Conservation (phyloP, 495 filamentous ascomycete species). For the Xylaria intraflava region DNA sequence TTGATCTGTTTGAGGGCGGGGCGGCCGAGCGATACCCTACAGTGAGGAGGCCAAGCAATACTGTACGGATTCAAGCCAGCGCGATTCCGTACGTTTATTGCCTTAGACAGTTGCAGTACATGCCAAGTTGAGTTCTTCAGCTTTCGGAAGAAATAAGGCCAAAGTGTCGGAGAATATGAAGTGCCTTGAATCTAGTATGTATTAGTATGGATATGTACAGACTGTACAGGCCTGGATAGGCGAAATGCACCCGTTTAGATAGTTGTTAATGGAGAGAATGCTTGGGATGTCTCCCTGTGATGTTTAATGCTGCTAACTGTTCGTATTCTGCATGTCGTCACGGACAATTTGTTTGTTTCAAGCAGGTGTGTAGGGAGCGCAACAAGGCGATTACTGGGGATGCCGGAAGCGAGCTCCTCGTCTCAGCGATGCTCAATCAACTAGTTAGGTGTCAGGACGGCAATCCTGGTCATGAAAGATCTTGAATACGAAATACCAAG, state of each 20-base stretch:
- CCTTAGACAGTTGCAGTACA: too few species aligned
- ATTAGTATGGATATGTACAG: background rate
- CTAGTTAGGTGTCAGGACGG: slow-evolving; percentile 1
- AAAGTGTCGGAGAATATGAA: background rate
- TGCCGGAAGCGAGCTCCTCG: slow-evolving; percentile 1
- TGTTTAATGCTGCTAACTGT: background rate
- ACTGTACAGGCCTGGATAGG: too few species aligned
- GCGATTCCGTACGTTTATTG: too few species aligned
- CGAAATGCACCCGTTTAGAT: too few species aligned
- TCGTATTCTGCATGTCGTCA: background rate
- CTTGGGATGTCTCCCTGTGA: too few species aligned
- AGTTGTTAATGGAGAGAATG: too few species aligned
- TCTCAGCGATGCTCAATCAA: background rate
- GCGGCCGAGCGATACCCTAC: too few species aligned
- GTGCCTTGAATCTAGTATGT: background rate
- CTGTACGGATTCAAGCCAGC: too few species aligned
- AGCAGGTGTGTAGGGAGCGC: background rate
- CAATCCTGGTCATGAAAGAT: background rate
- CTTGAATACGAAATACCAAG: background rate
- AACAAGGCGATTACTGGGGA: background rate
- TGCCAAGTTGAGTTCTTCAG: background rate
- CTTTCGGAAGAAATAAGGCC: background rate
- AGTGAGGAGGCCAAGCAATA: too few species aligned
- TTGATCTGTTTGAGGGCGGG: too few species aligned
- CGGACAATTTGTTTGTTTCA: background rate